Conservation (phyloP, 495 filamentous ascomycete species). For the Pseudevernia furfuracea region DNA sequence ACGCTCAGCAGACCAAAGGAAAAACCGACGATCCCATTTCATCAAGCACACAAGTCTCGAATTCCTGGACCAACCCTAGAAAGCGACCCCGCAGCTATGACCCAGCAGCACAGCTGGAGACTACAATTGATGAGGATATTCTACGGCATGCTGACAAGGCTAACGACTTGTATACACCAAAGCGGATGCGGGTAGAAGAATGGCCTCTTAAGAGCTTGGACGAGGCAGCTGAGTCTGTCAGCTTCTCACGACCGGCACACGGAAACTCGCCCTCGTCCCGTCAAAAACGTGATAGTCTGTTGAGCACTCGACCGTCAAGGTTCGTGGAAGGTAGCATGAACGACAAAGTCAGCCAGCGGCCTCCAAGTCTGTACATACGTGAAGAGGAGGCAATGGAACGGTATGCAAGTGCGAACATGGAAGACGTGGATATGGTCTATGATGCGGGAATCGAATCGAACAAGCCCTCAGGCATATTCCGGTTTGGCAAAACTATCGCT, state of each 20-base stretch:
- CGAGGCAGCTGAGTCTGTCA: slow-evolving; percentile 1
- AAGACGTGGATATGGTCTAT: slow-evolving; percentile 9
- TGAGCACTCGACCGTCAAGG: slow-evolving; percentile 42
- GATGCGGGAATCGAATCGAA: slow-evolving; percentile 23
- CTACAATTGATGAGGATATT: slow-evolving; percentile 8
- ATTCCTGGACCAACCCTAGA: slow-evolving; percentile 15
- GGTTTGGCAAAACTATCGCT: slow-evolving; percentile 52
- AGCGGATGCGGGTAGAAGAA: slow-evolving; percentile 23
- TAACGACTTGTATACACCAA: slow-evolving; percentile 10
- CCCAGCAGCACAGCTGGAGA: slow-evolving; percentile 6
- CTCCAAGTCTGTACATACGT: slow-evolving; percentile 55
- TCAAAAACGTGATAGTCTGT: slow-evolving; percentile 13
- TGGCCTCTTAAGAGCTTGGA: slow-evolving; percentile 25
- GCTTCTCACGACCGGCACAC: slow-evolving; percentile 16
- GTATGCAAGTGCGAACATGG: slow-evolving; percentile 13
- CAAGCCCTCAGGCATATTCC: slow-evolving; percentile 45
- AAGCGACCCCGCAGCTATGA: slow-evolving; percentile 19
- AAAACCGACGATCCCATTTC: not conserved
- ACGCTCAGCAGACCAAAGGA: not conserved
- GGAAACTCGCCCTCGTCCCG: slow-evolving; percentile 22
- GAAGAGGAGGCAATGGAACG: slow-evolving; percentile 33
- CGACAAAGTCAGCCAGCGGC: slow-evolving; percentile 60
- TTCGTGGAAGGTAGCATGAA: slow-evolving; percentile 74
- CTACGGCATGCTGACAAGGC: slow-evolving; percentile 1
- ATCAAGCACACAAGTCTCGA: not conserved